Percentiles rank a stretch among this genome's conserved stretches.
Conservation (phyloP, 306 rosid genomes). For the Prunus campanulata region DNA sequence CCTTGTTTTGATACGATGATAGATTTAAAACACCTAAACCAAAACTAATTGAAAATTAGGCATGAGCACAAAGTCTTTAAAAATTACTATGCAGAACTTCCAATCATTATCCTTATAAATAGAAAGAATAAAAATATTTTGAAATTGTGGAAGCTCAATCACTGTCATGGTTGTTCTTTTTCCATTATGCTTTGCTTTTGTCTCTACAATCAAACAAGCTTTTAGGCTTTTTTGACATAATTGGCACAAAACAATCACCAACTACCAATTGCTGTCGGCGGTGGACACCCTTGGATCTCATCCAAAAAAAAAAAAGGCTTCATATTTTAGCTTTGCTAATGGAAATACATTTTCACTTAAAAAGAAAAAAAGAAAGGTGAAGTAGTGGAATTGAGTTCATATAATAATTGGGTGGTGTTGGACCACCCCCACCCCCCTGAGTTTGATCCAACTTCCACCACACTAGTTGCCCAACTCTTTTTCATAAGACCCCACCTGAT, state of each 20-base stretch:
- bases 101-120: no score
- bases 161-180: not conserved
- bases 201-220: not conserved
- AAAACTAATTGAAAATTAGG: no score
- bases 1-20: no score
- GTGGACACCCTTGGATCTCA: no score
- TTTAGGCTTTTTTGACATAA: not conserved
- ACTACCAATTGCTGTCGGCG: not conserved
- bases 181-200: not conserved
- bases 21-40: no score
- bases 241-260: not conserved
- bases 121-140: no score
- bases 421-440: not conserved
- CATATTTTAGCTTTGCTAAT: not conserved
- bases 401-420: not conserved
- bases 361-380: not conserved
- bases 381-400: not conserved
- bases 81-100: no score
- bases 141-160: no score
- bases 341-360: not conserved
- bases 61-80: no score
- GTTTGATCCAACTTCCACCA: conserved; percentile 19
- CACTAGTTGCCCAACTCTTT: not conserved
- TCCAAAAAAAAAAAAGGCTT: no score
- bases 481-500: conserved; percentile 17